phyloP scores from a whole-genome alignment of 176 grass and related monocot species.

The Zoysia pacifica region DNA sequence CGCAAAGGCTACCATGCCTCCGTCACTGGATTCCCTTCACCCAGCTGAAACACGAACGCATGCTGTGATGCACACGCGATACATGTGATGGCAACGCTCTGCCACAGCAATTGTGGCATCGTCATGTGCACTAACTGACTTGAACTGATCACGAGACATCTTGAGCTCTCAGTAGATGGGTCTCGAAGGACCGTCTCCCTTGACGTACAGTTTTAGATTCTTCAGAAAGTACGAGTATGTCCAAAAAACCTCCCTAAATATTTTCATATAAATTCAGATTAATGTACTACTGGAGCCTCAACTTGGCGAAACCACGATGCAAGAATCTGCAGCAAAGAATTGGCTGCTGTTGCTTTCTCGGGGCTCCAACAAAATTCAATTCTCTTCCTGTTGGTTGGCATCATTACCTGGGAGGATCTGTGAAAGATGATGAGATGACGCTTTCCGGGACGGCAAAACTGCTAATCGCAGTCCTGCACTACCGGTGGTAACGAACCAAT shows the following conservation, averaged over 20 bases:
- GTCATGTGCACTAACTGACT: too few relatives aligned
- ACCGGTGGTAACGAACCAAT: constrained; percentile 13
- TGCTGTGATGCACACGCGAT: neutral
- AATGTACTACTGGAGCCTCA: neutral
- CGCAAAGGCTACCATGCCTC: neutral
- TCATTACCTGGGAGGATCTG: neutral
- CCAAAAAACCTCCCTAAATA: neutral
- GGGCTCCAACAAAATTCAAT: constrained; percentile 8
- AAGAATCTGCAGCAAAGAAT: constrained; percentile 6
- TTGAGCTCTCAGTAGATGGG: too few relatives aligned
- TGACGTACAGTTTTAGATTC: neutral
- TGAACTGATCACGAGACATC: too few relatives aligned
- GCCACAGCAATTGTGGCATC: neutral
- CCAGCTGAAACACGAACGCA: neutral
- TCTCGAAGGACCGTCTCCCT: too few relatives aligned
- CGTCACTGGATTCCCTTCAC: neutral
- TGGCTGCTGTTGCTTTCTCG: neutral
- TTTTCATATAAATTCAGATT: neutral
- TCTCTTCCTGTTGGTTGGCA: neutral
- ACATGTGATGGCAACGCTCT: neutral
- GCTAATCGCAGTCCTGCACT: neutral
- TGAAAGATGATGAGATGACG: neutral
- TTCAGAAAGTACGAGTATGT: neutral
- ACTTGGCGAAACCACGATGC: neutral
- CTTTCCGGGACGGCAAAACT: constrained; percentile 18